Percentiles rank a stretch among this genome's conserved stretches.
Evolutionary conservation across 169 alveolate genomes (phyloP).

Genomic region (Plasmodium vinckei): DNA sequence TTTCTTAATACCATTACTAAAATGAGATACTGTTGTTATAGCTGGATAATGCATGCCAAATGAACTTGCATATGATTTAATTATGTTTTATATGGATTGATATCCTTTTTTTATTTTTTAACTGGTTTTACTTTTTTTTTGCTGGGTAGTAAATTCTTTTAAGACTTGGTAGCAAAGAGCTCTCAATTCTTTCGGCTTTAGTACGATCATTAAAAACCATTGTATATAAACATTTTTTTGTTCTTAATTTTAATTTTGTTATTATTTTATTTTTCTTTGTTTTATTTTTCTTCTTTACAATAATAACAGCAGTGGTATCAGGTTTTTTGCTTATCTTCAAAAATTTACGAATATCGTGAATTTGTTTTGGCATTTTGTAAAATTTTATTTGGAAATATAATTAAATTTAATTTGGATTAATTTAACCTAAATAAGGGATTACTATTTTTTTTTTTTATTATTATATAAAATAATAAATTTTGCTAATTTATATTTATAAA

Average conservation of each 20-base stretch:
- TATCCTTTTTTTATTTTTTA: slow-evolving; percentile 8
- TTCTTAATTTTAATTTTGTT: slow-evolving; percentile 95
- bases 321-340: slow-evolving; percentile 87
- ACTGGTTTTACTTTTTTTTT: slow-evolving; percentile 31
- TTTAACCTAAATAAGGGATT: no score
- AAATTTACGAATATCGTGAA: slow-evolving; percentile 88
- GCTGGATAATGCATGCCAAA: background rate
- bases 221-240: slow-evolving; percentile 94
- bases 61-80: background rate
- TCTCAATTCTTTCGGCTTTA: slow-evolving; percentile 95
- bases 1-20: no score
- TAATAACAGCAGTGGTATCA: slow-evolving; percentile 90
- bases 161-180: slow-evolving; percentile 89
- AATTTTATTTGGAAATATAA: no score
- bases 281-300: slow-evolving; percentile 87
- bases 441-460: no score
- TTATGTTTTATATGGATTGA: no score
- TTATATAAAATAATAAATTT: no score
- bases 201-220: slow-evolving; percentile 93
- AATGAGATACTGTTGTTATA: no score
- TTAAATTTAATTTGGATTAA: no score
- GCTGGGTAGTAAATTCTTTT: slow-evolving; percentile 74
- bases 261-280: slow-evolving; percentile 82
- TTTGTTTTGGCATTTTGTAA: slow-evolving; percentile 86
- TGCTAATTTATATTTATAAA: no score